These are phyloP conservation scores for Paramecium sexaurelia DNA, from an alignment of 73 alveolate genomes.

Conservation along the genomic window DNA sequence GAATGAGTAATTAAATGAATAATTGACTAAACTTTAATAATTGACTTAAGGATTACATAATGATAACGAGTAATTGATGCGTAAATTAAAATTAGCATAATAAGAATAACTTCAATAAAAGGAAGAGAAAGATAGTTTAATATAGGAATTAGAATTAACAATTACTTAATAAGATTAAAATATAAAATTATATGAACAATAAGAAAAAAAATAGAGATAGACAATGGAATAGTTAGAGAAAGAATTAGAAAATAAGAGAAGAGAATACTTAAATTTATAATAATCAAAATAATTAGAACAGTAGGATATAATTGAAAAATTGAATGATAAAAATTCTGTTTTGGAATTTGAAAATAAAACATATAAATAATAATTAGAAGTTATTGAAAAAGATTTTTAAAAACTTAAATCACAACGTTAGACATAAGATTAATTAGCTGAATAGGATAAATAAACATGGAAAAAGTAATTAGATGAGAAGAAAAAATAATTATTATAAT, in stretches of 20 bases:
- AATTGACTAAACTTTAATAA: background rate
- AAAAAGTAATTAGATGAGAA: constrained; percentile 34
- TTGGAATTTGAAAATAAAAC: constrained; percentile 53
- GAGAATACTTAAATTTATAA: background rate
- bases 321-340: background rate
- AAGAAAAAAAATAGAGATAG: background rate
- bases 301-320: background rate
- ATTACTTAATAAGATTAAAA: background rate
- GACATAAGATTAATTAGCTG: background rate
- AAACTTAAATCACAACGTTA: background rate
- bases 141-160: background rate
- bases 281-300: background rate
- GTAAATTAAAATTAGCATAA: background rate
- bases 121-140: background rate
- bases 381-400: constrained; percentile 8
- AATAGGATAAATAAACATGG: background rate
- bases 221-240: background rate
- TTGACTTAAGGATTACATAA: constrained; percentile 33
- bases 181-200: background rate
- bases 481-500: constrained; percentile 10
- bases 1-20: background rate
- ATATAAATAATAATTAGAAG: background rate
- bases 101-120: background rate
- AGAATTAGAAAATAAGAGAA: background rate
- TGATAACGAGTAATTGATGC: background rate